Evolutionary conservation across 2,329 filamentous ascomycete genomes (phyloP), one percentile per base, ranked within the genome.

Genomic region (Phaeophleospora eucalypticola): DNA sequence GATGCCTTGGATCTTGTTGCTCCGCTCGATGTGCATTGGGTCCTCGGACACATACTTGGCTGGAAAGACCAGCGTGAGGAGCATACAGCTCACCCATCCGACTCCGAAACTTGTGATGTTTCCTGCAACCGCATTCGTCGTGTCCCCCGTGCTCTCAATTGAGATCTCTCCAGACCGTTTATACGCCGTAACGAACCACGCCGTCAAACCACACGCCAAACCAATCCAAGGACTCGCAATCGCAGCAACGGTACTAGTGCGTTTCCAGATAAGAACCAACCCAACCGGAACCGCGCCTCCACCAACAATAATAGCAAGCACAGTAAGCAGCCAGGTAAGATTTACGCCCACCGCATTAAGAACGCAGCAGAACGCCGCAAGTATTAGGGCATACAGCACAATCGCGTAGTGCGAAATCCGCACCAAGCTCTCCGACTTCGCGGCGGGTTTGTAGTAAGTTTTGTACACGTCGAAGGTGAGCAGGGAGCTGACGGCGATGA

Each of bases 171-270:
- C 69, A 35, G 67, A 70, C 18, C 69, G 55, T 29, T 54, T 56
- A 41, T 54, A 59, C 16, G 61, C 54, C 7, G 63, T 62, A 16
- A 63, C 63, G 1, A 77, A 62, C 73, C 73, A 76, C 32, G 73
- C 68, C 2, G 65, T 65, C 2, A 75, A 54, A 0, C 72, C 73
- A 0, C 67, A 68, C 15, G 65, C 46, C 44, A 74, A 68, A 3
- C 73, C 74, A 1, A 75, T 57, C 4, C 74, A 67, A 0, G 73
- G 71, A 0, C 72, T 71, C 4, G 72, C 57, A 1, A 75, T 68
- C 0, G 73, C 71, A 0, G 73, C 74, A 2, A 70, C 51, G 12
- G 65, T 67, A 0, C 72, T 73, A 58, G 76, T 74, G 1, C 70
- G 58, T 1, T 66, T 68, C 73, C 72, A 76, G 19, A 69, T 61